Evolutionary conservation across 1,284 basidiomycete genomes (phyloP).

Genomic region (Fomitiporia mediterranea): DNA sequence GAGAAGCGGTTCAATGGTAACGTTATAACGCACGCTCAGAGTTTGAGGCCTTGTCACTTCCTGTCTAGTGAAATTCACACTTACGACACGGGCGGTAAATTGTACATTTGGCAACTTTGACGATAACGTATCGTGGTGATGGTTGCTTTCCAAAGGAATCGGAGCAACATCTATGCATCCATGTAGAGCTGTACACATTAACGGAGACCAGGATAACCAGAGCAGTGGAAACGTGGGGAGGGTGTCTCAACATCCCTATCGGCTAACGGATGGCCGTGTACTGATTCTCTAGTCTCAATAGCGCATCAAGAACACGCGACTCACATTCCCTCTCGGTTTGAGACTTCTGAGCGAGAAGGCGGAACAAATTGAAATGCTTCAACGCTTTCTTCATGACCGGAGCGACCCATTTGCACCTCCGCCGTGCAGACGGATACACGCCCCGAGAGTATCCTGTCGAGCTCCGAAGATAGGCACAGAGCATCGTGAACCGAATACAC

Average conservation of each 20-base stretch:
- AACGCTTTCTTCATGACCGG: too few species aligned
- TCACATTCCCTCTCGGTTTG: not conserved
- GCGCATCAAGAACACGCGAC: not conserved
- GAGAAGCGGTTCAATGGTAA: not conserved
- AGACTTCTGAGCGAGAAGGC: too few species aligned
- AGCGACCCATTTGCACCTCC: not conserved
- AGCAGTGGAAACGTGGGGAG: not conserved
- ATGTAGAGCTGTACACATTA: too few species aligned
- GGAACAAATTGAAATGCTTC: not conserved
- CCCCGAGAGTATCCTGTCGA: not conserved
- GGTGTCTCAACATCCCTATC: not conserved
- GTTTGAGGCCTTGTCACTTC: too few species aligned
- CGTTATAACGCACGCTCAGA: not conserved
- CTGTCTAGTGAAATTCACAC: not conserved
- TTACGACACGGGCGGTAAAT: not conserved
- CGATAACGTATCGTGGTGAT: not conserved
- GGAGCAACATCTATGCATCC: not conserved
- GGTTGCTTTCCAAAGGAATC: not conserved
- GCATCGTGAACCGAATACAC: too few species aligned
- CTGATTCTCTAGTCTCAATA: not conserved
- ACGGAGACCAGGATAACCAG: too few species aligned
- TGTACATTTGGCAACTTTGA: not conserved
- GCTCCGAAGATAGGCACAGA: constrained; percentile 1
- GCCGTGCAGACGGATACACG: not conserved
- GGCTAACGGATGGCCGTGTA: not conserved